Conservation (phyloP, 345 rosid genomes). For the Hevea brasiliensis region DNA sequence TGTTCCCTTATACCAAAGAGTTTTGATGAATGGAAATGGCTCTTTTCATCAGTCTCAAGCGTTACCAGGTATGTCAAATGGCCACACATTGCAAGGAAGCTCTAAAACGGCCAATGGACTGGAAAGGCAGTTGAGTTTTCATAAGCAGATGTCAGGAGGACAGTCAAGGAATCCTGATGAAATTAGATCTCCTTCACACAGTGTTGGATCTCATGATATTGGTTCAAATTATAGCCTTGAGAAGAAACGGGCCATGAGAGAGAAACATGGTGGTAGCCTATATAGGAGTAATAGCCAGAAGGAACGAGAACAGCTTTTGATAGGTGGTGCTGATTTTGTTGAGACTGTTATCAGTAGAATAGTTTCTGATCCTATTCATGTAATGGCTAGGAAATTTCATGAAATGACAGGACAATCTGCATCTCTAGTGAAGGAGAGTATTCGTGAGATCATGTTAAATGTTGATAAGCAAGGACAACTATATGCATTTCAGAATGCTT, state of each 20-base stretch:
- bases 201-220: conserved; percentile 64
- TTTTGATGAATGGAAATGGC: conserved; percentile 69
- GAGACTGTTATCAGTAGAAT: conserved; percentile 68
- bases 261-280: conserved; percentile 53
- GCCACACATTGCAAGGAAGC: conserved; percentile 52
- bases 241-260: conserved; percentile 56
- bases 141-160: conserved; percentile 44
- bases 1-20: conserved; percentile 53
- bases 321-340: conserved; percentile 68
- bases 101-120: conserved; percentile 51
- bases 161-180: conserved; percentile 42
- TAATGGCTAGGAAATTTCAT: conserved; percentile 70
- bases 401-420: conserved; percentile 73
- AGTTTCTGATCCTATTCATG: conserved; percentile 67
- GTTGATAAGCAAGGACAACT: conserved; percentile 57
- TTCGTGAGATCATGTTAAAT: conserved; percentile 67
- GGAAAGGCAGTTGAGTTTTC: conserved; percentile 70
- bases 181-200: conserved; percentile 61
- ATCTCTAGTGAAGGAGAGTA: conserved; percentile 66
- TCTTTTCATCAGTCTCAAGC: conserved; percentile 54
- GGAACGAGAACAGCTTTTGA: conserved; percentile 45
- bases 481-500: conserved; percentile 49
- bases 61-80: conserved; percentile 43
- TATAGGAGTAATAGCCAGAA: conserved; percentile 63
- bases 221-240: conserved; percentile 61